These are phyloP conservation scores for Pinus tabuliformis DNA, from an alignment of 75 land plant genomes.

Conservation along the genomic window DNA sequence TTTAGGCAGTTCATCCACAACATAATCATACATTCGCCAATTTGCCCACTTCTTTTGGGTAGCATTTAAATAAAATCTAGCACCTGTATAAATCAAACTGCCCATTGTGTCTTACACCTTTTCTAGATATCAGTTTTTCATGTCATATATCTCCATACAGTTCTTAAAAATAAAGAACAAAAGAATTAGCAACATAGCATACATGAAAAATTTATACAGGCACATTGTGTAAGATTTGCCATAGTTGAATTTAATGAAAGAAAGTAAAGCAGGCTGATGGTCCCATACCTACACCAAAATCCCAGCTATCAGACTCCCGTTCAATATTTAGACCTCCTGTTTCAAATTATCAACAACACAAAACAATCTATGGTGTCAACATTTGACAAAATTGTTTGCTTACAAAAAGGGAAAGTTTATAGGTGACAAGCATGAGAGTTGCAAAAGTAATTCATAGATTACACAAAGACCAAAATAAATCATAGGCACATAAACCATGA, in stretches of 20 bases:
- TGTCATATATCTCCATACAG: background rate
- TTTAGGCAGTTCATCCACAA: conserved; percentile 85
- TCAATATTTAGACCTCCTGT: conserved; percentile 94
- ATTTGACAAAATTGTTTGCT: background rate
- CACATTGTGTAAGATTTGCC: too few relatives aligned
- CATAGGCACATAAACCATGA: background rate
- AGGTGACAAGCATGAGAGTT: background rate
- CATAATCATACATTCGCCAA: conserved; percentile 98
- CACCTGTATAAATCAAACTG: conserved; percentile 49
- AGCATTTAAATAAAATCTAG: conserved; percentile 98
- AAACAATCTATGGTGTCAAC: background rate
- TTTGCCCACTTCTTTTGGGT: conserved; percentile 97
- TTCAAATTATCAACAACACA: background rate
- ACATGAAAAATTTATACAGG: conserved; percentile 1
- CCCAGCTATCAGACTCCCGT: conserved; percentile 98
- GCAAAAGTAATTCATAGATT: background rate
- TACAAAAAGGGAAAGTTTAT: background rate
- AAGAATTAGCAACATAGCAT: background rate
- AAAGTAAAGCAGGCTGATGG: background rate
- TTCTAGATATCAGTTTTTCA: background rate
- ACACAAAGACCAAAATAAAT: background rate
- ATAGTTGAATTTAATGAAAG: background rate
- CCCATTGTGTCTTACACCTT: background rate
- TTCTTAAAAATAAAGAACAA: background rate
- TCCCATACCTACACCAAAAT: conserved; percentile 86